These are phyloP conservation scores for Aspergillus sp. DNA, from an alignment of 2,329 filamentous ascomycete species.

Conservation along the genomic window DNA sequence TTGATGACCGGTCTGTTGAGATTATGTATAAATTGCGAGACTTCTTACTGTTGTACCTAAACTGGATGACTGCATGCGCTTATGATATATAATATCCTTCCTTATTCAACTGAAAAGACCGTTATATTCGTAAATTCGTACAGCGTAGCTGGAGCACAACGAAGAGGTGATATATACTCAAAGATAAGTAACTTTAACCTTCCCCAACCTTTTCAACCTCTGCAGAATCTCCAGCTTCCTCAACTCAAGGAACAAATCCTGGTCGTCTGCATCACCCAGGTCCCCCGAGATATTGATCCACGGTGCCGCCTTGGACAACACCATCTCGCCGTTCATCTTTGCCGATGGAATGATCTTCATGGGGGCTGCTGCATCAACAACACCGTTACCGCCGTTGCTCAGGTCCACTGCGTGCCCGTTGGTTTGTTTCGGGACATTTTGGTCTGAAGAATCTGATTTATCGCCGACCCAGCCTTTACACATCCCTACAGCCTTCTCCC, in stretches of 20 bases:
- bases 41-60: background rate
- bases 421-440: background rate
- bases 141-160: background rate
- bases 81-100: background rate
- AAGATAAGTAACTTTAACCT: slow-evolving; percentile 21
- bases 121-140: background rate
- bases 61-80: background rate
- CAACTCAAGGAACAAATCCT: slow-evolving; percentile 36
- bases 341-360: slow-evolving; percentile 12
- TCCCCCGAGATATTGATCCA: slow-evolving; percentile 26
- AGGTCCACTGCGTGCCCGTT: background rate
- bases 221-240: slow-evolving; percentile 37
- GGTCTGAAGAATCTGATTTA: background rate
- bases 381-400: background rate
- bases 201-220: slow-evolving; percentile 32
- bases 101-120: background rate
- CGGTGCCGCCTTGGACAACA: slow-evolving; percentile 14
- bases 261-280: slow-evolving; percentile 35
- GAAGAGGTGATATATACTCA: background rate
- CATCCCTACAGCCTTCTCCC: slow-evolving; percentile 75
- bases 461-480: slow-evolving; percentile 62
- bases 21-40: background rate
- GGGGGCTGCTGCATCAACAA: background rate
- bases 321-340: slow-evolving; percentile 17
- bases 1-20: background rate